Conservation (phyloP, 2,329 filamentous ascomycete genomes). For the Neonectria punicea region DNA sequence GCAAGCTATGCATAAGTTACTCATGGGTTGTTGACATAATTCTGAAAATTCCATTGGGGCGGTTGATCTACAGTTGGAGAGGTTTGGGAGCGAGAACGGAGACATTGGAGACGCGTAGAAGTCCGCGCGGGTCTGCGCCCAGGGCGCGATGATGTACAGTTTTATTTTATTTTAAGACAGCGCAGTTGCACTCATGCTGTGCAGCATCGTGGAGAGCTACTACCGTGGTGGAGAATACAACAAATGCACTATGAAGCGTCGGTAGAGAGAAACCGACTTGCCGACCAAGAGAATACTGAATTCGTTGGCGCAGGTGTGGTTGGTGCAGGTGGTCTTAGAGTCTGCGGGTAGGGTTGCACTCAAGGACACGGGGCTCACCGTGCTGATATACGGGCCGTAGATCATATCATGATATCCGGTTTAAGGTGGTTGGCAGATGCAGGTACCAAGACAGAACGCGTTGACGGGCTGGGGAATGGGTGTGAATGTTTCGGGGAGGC, state of each 20-base stretch:
- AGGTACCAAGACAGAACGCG: constrained; percentile 7
- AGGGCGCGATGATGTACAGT: not conserved
- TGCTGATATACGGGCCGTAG: not conserved
- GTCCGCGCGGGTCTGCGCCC: not conserved
- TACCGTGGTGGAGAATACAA: constrained; percentile 6
- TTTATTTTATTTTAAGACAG: constrained; percentile 4
- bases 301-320: not conserved
- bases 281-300: not conserved
- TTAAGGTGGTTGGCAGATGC: constrained; percentile 15
- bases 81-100: not conserved
- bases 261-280: not conserved
- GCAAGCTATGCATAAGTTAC: not conserved
- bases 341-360: not conserved
- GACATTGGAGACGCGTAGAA: constrained; percentile 1
- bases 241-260: not conserved
- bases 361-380: not conserved
- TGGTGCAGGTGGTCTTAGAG: not conserved
- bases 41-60: not conserved
- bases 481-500: not conserved
- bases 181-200: constrained; percentile 8
- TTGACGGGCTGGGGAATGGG: not conserved
- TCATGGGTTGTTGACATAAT: constrained; percentile 1
- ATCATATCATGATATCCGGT: not conserved
- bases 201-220: constrained; percentile 2
- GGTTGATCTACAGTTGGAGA: not conserved